Evolutionary conservation across 768 basidiomycete species (phyloP).

Genomic region (Termitomyces sp.): DNA sequence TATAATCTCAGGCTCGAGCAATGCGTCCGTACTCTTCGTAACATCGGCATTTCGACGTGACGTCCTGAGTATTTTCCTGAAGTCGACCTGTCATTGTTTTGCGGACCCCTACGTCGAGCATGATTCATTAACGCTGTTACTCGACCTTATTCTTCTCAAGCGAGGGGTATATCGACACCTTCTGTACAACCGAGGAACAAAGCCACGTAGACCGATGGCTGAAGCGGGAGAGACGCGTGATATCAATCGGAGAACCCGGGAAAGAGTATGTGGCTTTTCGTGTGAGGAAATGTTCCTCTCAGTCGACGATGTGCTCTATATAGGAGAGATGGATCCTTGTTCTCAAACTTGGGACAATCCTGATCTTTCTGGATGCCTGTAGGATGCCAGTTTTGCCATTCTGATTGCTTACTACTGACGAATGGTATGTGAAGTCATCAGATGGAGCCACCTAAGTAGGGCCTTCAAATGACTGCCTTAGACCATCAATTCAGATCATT

Average conservation of each 20-base stretch:
- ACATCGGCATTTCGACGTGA: neutral
- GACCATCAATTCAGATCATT: neutral
- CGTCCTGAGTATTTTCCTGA: neutral
- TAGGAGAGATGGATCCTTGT: constrained; percentile 62
- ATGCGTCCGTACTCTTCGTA: constrained; percentile 53
- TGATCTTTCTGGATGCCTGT: constrained; percentile 74
- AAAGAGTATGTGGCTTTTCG: constrained; percentile 21
- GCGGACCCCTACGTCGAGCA: constrained; percentile 89
- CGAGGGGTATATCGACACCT: constrained; percentile 79
- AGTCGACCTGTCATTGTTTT: constrained; percentile 62
- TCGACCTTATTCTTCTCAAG: constrained; percentile 83
- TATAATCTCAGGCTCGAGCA: constrained; percentile 80
- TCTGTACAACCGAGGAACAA: constrained; percentile 73
- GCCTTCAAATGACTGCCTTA: constrained; percentile 9
- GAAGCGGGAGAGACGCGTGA: constrained; percentile 10
- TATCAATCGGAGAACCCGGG: constrained; percentile 5
- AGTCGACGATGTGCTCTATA: neutral
- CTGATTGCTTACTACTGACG: constrained; percentile 1
- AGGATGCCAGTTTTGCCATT: constrained; percentile 25
- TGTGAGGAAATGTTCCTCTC: neutral
- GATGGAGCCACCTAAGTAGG: constrained; percentile 72
- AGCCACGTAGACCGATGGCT: constrained; percentile 46
- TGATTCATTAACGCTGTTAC: constrained; percentile 64
- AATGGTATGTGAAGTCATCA: constrained; percentile 50
- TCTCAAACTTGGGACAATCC: constrained; percentile 52